Conservation (phyloP, 83 land plant genomes). For the Larix sibirica region DNA sequence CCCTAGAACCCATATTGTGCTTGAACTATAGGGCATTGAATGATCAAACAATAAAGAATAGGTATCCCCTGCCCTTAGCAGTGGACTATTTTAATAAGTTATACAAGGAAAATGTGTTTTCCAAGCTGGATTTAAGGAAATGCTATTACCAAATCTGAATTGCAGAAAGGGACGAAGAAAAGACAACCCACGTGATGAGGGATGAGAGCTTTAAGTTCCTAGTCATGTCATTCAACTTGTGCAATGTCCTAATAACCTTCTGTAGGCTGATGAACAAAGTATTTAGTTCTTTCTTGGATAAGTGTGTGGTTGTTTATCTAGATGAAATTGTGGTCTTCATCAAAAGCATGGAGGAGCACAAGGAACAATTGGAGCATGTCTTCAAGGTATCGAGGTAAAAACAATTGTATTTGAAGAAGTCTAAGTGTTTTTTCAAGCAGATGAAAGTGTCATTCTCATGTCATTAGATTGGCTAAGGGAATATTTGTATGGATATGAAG, state of each 20-base stretch:
- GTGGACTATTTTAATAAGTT: background rate
- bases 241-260: background rate
- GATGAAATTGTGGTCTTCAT: background rate
- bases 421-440: background rate
- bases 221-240: constrained; percentile 10
- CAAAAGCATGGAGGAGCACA: background rate
- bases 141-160: constrained; percentile 10
- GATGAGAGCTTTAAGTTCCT: constrained; percentile 9
- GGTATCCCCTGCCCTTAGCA: background rate
- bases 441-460: background rate
- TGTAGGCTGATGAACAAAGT: background rate
- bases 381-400: background rate
- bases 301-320: background rate
- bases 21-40: background rate
- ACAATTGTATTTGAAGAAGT: background rate
- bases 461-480: background rate
- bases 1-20: background rate
- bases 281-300: background rate
- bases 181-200: constrained; percentile 14
- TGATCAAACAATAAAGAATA: background rate
- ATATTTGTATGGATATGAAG: background rate
- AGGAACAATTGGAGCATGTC: background rate
- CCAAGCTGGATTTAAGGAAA: background rate
- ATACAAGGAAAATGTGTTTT: background rate
- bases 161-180: constrained; percentile 11